Evolutionary conservation across 345 rosid species (phyloP).

Genomic region (Brassica carinata): DNA sequence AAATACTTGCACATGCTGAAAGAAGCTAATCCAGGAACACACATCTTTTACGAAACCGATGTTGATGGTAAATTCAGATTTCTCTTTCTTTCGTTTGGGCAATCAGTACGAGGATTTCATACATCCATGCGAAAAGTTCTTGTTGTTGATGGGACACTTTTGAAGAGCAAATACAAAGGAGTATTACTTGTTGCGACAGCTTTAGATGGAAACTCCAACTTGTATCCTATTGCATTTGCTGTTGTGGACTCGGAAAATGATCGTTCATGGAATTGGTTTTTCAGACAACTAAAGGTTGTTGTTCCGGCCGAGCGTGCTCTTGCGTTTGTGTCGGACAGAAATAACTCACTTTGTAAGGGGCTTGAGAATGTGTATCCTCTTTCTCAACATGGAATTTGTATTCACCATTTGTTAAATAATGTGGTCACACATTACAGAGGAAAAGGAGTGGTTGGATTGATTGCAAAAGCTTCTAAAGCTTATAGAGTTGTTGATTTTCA

Average conservation of each 20-base stretch:
- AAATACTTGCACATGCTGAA: background rate
- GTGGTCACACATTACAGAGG: background rate
- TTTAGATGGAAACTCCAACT: background rate
- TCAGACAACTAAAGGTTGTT: background rate
- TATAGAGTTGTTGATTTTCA: background rate
- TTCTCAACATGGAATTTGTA: background rate
- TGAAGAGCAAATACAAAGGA: background rate
- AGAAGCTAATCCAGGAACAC: background rate
- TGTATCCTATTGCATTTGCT: background rate
- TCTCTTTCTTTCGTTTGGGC: background rate
- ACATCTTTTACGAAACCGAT: background rate
- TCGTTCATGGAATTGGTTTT: background rate
- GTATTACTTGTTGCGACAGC: background rate
- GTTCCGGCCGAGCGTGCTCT: background rate
- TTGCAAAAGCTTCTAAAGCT: background rate
- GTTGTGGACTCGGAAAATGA: background rate
- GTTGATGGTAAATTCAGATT: background rate
- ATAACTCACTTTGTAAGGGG: background rate
- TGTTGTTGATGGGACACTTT: background rate
- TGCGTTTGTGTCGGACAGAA: background rate
- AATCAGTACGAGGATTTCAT: background rate
- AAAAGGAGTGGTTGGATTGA: background rate
- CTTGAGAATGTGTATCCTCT: background rate
- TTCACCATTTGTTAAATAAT: background rate
- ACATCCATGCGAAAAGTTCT: background rate